Evolutionary conservation across 2,329 filamentous ascomycete genomes (phyloP), one percentile per base, ranked within the genome.

Genomic region (Huntiella bhutanensis): DNA sequence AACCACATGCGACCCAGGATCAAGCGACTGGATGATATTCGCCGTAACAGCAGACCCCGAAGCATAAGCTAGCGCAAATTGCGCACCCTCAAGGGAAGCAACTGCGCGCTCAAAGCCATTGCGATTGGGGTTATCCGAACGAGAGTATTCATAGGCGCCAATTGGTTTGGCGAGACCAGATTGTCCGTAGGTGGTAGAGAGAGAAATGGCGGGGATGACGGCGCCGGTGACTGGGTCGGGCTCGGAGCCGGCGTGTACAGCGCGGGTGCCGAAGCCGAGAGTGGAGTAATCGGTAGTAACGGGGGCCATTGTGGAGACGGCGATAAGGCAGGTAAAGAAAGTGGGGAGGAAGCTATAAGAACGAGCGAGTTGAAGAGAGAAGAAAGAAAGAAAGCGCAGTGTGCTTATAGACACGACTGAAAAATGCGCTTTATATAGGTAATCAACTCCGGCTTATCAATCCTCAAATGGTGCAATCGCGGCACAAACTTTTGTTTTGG

Each of bases 161-260:
- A 96, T 69, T 1, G 91, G 91, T 62, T 82, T 76, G 53, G 88
- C 91, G 16, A 94, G 86, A 10, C 77, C 74, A 11, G 77, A 79
- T 67, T 98, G 91, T n/a, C 83, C 85, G 59, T 88, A 98, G 4
- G 91, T 98, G 12, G 91, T 96, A 17, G 87, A 94, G 17, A 98
- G 76, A 7, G 88, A 95, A 61, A 98, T 95, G 55, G 91, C 67
- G 64, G 91, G 85, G 60, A 98, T 98, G 56, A 98, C 91, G 54
- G 91, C 91, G 52, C 91, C 91, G 17, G 88, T 98, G 36, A 75
- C 68, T 41, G 88, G 82, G 65, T 98, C 91, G 61, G 92, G 83
- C 56, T 84, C 84, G 38, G 85, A 75, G 51, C 91, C 91, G 52
- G 88, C 87, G 64, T 98, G 91, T 15, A 98, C 91, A 48, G 91